Conservation (phyloP, 257 asterid species). For the Orobanche coerulescens region DNA sequence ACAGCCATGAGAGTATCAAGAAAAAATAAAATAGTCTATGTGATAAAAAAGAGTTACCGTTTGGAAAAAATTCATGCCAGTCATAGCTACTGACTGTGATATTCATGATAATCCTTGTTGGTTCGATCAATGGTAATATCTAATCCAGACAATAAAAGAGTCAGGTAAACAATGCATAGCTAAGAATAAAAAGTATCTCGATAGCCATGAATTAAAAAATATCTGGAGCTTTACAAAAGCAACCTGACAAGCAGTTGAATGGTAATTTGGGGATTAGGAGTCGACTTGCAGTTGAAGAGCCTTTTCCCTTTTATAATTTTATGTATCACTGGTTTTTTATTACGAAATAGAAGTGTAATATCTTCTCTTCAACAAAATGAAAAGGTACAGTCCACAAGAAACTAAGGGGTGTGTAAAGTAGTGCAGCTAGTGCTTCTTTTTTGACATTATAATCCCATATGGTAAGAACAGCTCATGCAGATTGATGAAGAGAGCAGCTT, state of each 20-base stretch:
- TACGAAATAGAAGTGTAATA: no score
- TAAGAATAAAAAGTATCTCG: neutral
- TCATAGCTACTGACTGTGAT: conserved; percentile 63
- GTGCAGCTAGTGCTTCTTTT: neutral
- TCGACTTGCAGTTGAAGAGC: no score
- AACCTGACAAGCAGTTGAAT: conserved; percentile 8
- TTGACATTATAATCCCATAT: conserved; percentile 9
- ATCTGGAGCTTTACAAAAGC: neutral
- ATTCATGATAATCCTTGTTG: conserved; percentile 65
- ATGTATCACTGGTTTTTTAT: no score
- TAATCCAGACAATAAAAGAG: conserved; percentile 26
- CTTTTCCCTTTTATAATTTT: no score
- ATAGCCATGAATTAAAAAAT: conserved; percentile 11
- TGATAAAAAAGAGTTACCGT: conserved; percentile 45
- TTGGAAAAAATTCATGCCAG: conserved; percentile 96
- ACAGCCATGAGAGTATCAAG: conserved; percentile 15
- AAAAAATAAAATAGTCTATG: neutral
- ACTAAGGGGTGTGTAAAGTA: neutral
- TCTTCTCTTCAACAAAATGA: no score
- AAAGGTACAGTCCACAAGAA: no score
- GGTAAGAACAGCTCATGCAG: neutral
- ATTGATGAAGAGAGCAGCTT: neutral
- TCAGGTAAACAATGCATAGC: conserved; percentile 4
- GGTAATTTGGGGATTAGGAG: no score
- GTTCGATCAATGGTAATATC: conserved; percentile 90